phyloP scores from a whole-genome alignment of 1,284 basidiomycete genomes.

The Coniferiporia sulphurascens region DNA sequence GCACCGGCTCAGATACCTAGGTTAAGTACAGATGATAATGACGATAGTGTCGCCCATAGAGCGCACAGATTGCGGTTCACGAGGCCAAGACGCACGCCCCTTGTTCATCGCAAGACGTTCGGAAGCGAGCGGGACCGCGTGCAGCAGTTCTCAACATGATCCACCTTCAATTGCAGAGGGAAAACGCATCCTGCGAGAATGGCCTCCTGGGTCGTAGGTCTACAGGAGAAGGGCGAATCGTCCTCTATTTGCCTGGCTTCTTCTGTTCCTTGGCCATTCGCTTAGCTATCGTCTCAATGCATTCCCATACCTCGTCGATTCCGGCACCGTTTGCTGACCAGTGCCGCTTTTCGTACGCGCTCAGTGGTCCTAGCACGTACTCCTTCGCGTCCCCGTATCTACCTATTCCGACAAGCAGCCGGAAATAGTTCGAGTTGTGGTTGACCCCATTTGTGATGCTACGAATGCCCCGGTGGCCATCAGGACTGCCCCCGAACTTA shows the following conservation, averaged over 20 bases:
- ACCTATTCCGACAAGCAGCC: constrained; percentile 15
- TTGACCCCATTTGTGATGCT: constrained; percentile 6
- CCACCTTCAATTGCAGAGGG: not conserved
- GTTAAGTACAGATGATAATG: not conserved
- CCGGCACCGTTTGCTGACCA: constrained; percentile 13
- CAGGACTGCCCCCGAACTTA: constrained; percentile 11
- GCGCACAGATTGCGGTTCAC: not conserved
- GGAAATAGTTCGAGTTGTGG: constrained; percentile 3
- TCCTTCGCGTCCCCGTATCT: constrained; percentile 6
- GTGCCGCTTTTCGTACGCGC: constrained; percentile 11
- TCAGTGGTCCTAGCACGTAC: constrained; percentile 16
- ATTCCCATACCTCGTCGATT: constrained; percentile 14
- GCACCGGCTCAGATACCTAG: not conserved
- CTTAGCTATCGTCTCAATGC: constrained; percentile 7
- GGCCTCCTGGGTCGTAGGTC: not conserved
- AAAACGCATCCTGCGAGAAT: not conserved
- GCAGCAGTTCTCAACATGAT: not conserved
- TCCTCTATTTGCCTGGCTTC: not conserved
- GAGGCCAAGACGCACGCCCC: not conserved
- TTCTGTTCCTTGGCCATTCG: not conserved
- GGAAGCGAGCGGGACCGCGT: not conserved
- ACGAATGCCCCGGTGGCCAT: constrained; percentile 16
- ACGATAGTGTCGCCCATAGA: not conserved
- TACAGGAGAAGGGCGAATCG: not conserved
- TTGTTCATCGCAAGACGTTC: not conserved